phyloP scores from a whole-genome alignment of 257 asterid genomes.

The Nicotiana noctiflora region DNA sequence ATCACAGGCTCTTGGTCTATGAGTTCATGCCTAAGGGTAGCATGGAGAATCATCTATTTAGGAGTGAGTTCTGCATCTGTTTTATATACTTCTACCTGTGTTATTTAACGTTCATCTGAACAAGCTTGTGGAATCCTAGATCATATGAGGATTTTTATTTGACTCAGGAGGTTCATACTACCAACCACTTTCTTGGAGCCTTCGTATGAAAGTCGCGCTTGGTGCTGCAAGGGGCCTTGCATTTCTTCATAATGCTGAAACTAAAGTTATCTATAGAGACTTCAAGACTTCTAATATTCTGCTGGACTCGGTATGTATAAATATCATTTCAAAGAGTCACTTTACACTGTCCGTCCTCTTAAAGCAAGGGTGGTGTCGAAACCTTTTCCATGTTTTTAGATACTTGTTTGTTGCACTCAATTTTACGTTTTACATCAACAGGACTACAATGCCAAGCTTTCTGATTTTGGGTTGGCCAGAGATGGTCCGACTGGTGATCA shows the following conservation, averaged over 20 bases:
- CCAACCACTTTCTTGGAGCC: conserved; percentile 72
- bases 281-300: conserved; percentile 77
- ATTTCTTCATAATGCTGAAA: conserved; percentile 61
- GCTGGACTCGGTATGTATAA: conserved; percentile 52
- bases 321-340: background rate
- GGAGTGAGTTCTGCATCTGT: conserved; percentile 38
- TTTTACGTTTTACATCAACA: conserved; percentile 19
- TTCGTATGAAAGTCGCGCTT: conserved; percentile 61
- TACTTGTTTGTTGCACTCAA: background rate
- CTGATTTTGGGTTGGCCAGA: conserved; percentile 73
- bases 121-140: background rate
- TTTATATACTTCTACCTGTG: background rate
- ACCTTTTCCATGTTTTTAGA: conserved; percentile 6
- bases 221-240: conserved; percentile 80
- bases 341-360: background rate
- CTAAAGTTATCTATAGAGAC: conserved; percentile 65
- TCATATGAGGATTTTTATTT: conserved; percentile 2
- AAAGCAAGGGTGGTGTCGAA: background rate
- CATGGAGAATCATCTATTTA: conserved; percentile 66
- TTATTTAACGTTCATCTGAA: background rate
- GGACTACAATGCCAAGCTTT: conserved; percentile 64
- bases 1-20: conserved; percentile 58
- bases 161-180: conserved; percentile 60
- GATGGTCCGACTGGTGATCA: conserved; percentile 74
- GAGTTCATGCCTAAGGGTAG: conserved; percentile 78